phyloP scores from a whole-genome alignment of 208 protist genomes.

The Leishmania turanica region DNA sequence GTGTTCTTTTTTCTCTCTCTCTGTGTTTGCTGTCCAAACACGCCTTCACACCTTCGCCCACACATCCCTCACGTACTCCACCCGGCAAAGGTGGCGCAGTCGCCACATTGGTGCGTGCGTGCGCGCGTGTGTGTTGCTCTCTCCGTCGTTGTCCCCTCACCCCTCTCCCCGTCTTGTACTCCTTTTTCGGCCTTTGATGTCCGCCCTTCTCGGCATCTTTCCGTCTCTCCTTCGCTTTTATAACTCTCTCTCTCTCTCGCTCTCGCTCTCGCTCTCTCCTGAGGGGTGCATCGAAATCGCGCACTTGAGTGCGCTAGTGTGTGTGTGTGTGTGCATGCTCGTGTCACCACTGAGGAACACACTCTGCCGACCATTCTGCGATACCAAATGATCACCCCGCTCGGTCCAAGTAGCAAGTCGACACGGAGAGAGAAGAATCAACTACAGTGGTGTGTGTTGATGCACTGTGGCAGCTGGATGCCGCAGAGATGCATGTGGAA shows the following conservation, averaged over 20 bases:
- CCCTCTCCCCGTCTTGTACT: background rate
- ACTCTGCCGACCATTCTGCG: background rate
- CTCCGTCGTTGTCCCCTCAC: conserved; percentile 1
- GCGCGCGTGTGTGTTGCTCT: background rate
- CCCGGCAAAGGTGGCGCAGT: background rate
- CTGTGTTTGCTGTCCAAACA: background rate
- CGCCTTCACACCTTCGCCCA: background rate
- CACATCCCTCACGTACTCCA: background rate
- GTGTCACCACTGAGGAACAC: background rate
- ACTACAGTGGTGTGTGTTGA: background rate
- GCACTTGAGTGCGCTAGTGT: background rate
- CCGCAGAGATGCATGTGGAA: background rate
- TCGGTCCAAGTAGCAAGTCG: background rate
- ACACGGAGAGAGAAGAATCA: background rate
- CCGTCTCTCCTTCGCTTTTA: background rate
- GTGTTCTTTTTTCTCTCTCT: background rate
- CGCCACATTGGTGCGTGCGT: background rate
- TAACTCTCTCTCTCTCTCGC: background rate
- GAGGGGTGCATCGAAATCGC: background rate
- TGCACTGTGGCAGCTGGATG: background rate
- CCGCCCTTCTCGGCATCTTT: background rate
- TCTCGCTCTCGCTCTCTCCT: background rate
- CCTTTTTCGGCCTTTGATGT: background rate
- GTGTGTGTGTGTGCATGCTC: background rate
- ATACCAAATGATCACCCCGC: background rate